phyloP scores from a whole-genome alignment of 768 basidiomycete genomes.

The Naganishia antarctica region DNA sequence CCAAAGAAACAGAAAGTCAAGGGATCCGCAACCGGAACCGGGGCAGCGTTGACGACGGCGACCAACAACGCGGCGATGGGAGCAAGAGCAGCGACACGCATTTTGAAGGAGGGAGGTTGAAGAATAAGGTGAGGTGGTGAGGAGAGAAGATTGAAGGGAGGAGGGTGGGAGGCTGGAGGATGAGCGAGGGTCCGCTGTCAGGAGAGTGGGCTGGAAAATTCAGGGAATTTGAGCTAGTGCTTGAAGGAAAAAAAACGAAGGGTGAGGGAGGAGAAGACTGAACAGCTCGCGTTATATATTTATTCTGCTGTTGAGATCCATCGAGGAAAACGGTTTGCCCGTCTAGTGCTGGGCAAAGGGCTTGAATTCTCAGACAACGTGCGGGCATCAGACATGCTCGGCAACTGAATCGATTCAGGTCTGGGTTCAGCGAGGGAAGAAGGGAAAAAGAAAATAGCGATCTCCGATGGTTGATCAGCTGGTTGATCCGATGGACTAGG shows the following conservation, averaged over 20 bases:
- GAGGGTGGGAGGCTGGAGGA: slow-evolving; percentile 20
- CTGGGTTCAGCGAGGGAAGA: too few relatives aligned
- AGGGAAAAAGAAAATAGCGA: too few relatives aligned
- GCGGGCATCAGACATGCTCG: too few relatives aligned
- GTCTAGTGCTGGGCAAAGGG: too few relatives aligned
- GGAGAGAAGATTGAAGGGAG: slow-evolving; percentile 2
- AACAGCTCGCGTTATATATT: background rate
- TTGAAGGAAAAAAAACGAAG: background rate
- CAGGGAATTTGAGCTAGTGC: slow-evolving; percentile 20
- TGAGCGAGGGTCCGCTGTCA: slow-evolving; percentile 19
- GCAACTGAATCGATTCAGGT: too few relatives aligned
- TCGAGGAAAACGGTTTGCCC: too few relatives aligned
- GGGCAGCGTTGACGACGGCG: slow-evolving; percentile 13
- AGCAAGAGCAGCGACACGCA: slow-evolving; percentile 21
- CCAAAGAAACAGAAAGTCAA: slow-evolving; percentile 23
- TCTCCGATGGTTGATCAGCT: too few relatives aligned
- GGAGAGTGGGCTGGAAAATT: slow-evolving; percentile 5
- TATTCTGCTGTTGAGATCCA: background rate
- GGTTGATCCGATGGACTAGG: too few relatives aligned
- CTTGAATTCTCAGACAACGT: too few relatives aligned
- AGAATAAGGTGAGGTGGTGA: slow-evolving; percentile 12
- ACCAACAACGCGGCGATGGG: slow-evolving; percentile 18
- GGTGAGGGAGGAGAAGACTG: too few relatives aligned
- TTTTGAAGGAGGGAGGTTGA: slow-evolving; percentile 18
- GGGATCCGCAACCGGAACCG: slow-evolving; percentile 8